phyloP scores from a whole-genome alignment of 768 basidiomycete genomes.

The Podaxis sp. region DNA sequence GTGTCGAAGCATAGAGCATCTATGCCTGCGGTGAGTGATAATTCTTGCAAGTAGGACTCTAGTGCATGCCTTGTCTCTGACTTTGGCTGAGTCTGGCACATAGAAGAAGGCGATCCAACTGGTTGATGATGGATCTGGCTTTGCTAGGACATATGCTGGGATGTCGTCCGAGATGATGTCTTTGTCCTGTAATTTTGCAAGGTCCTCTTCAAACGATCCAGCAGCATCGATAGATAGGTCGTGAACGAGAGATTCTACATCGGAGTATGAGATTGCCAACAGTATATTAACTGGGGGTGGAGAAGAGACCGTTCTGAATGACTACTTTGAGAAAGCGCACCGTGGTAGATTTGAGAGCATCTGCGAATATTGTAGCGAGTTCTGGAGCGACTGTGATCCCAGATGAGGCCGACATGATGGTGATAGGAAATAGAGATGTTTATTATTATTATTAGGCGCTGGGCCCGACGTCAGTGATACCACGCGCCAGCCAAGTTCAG shows the following conservation, averaged over 20 bases:
- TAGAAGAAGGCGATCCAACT: constrained; percentile 79
- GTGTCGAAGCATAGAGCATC: constrained; percentile 90
- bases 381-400: constrained; percentile 66
- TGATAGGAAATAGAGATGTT: constrained; percentile 10
- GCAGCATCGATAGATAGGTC: constrained; percentile 47
- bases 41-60: background rate
- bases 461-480: background rate
- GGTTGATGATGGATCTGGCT: constrained; percentile 53
- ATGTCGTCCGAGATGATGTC: constrained; percentile 52
- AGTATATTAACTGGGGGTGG: constrained; percentile 13
- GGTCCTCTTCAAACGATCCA: constrained; percentile 60
- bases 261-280: constrained; percentile 19
- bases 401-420: constrained; percentile 68
- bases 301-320: constrained; percentile 65
- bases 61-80: constrained; percentile 71
- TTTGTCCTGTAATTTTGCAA: constrained; percentile 49
- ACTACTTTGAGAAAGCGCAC: constrained; percentile 76
- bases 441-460: background rate
- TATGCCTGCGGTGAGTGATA: constrained; percentile 26
- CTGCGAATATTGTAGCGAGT: constrained; percentile 55
- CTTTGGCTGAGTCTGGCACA: constrained; percentile 78
- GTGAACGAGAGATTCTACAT: constrained; percentile 65
- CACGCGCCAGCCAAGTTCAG: constrained; percentile 1
- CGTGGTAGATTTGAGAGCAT: constrained; percentile 46
- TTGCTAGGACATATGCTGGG: constrained; percentile 77